These are phyloP conservation scores for Tricholoma saponaceum DNA, from an alignment of 768 basidiomycete species.

Conservation along the genomic window DNA sequence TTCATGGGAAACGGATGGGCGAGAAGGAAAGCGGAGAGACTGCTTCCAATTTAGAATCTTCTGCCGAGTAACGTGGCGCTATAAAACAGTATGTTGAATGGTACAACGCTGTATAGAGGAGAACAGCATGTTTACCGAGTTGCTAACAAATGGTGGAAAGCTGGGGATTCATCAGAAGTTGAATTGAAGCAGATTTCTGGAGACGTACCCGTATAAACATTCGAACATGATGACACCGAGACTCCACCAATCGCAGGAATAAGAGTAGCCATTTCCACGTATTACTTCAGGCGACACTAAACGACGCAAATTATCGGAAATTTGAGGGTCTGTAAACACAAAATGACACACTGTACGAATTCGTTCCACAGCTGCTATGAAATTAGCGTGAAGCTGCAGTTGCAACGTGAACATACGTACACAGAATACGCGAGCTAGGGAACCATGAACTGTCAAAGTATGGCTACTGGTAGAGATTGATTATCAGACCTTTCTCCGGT, in stretches of 20 bases:
- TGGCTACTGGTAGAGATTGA: slow-evolving; percentile 18
- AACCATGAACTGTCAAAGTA: slow-evolving; percentile 16
- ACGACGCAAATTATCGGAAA: slow-evolving; percentile 6
- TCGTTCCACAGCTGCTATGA: slow-evolving; percentile 68
- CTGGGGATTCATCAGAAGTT: slow-evolving; percentile 33
- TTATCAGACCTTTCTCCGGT: slow-evolving; percentile 74
- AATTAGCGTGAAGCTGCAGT: slow-evolving; percentile 16
- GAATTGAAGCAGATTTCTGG: slow-evolving; percentile 8
- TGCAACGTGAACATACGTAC: slow-evolving; percentile 42
- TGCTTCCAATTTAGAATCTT: slow-evolving; percentile 97
- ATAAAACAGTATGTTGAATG: slow-evolving; percentile 13
- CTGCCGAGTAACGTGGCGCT: slow-evolving; percentile 93
- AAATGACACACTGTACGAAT: slow-evolving; percentile 72
- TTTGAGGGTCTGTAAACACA: neutral
- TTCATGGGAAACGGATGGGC: slow-evolving; percentile 82
- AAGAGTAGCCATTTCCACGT: slow-evolving; percentile 87
- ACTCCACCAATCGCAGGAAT: slow-evolving; percentile 98
- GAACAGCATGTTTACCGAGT: slow-evolving; percentile 56
- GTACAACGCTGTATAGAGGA: slow-evolving; percentile 1
- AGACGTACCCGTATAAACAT: slow-evolving; percentile 81
- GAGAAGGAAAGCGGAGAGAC: slow-evolving; percentile 79
- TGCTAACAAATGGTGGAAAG: slow-evolving; percentile 95
- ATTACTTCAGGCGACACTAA: slow-evolving; percentile 90
- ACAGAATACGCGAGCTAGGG: slow-evolving; percentile 81
- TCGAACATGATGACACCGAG: slow-evolving; percentile 97